Conservation (phyloP, 176 grass and related monocot genomes). For the Aegilops bicornis region DNA sequence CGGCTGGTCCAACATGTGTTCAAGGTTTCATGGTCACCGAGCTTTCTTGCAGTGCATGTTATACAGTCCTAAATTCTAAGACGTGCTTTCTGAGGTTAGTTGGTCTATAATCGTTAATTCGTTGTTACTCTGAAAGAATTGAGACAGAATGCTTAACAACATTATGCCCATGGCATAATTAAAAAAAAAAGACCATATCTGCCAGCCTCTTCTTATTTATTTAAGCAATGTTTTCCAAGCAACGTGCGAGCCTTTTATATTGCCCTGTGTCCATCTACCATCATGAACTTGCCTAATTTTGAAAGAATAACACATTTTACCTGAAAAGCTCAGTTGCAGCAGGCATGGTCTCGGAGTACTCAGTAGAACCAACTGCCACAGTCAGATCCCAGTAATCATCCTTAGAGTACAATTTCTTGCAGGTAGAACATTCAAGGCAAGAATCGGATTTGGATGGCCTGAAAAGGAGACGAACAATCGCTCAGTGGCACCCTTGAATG, state of each 20-base stretch:
- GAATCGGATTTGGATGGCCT: constrained; percentile 1
- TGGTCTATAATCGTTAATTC: neutral
- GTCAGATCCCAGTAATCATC: constrained; percentile 75
- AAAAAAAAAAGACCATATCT: neutral
- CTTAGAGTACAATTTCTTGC: constrained; percentile 67
- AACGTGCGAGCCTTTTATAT: neutral
- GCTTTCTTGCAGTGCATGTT: neutral
- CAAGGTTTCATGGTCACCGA: neutral
- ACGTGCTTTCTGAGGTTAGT: neutral
- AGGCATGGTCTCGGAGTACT: constrained; percentile 72
- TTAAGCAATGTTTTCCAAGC: neutral
- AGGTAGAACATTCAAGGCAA: constrained; percentile 50
- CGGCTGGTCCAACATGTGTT: neutral
- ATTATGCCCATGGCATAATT: constrained; percentile 1
- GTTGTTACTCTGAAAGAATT: neutral
- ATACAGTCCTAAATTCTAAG: neutral
- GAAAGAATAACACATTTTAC: constrained; percentile 14
- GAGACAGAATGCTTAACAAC: neutral
- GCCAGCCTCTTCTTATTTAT: neutral
- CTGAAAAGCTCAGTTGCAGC: constrained; percentile 75
- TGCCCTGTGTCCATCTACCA: neutral
- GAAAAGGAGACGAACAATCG: constrained; percentile 17
- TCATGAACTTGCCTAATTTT: neutral
- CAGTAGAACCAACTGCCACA: constrained; percentile 41
- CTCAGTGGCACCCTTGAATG: neutral